Base-by-base conservation (phyloP, 768 basidiomycete genomes). In the Pleurotus platypus region DNA sequence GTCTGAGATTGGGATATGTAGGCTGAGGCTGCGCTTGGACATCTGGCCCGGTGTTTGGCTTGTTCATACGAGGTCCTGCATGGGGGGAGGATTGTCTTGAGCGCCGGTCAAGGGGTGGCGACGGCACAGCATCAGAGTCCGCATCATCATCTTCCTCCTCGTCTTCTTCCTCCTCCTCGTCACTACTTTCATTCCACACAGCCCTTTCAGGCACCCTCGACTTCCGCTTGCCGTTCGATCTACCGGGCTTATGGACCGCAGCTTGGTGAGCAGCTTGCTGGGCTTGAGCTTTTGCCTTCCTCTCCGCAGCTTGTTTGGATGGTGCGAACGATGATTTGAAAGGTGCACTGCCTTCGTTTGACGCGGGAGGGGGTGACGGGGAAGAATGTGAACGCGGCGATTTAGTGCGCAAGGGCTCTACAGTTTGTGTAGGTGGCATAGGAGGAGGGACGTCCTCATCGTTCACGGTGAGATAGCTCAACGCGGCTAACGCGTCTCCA, bases 301-400 rank as follows among this genome's bases (percentile, higher is more conserved):
- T 81, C 66, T 98, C 88, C 18, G 85, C 84, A 39, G 93, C 93
- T 61, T 87, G 84, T 64, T 83, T 89, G 15, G 89, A 91, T 1
- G 87, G 87, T 0, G 93, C 90, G 67, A 98, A 98, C 3, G 95
- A 94, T 0, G 94, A 95, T 54, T 84, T 85, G 72, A 81, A 89
- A 55, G 83, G 81, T 1, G 71, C 63, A 20, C 57, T 56, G 5
- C 60, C 45, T 20, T 58, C 56, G 58, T 56, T 48, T 4, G 56
- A 46, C 55, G 53, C 68, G 55, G 68, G 68, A 40, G 61, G 63
- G 26, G 65, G 60, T 11, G 66, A 63, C 30, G 64, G 55, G n/a
- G 51, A 54, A 11, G 51, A 54, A 7, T 35, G 16, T 64, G 63
- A 38, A 46, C 62, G 42, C 57, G 62, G 16, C 68, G 67, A 43